These are phyloP conservation scores for Paradendryphiella salina DNA, from an alignment of 2,329 filamentous ascomycete genomes.

Conservation along the genomic window DNA sequence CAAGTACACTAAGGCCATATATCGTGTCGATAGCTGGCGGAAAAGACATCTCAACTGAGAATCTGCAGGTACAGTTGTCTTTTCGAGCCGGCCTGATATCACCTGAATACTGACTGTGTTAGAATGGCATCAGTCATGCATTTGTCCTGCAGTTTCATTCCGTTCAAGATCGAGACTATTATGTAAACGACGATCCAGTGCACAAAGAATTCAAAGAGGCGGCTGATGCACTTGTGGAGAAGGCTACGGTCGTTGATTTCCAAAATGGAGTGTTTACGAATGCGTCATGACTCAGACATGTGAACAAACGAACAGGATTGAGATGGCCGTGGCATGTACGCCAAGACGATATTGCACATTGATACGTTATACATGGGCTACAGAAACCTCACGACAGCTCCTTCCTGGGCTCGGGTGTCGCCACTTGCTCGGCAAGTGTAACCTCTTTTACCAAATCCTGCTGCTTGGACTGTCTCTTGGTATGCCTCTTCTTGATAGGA, in stretches of 20 bases:
- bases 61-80: constrained; percentile 31
- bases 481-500: constrained; percentile 1
- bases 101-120: constrained; percentile 49
- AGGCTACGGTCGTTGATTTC: constrained; percentile 50
- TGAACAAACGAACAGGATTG: too few species aligned
- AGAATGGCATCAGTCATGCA: constrained; percentile 51
- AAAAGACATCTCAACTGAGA: constrained; percentile 41
- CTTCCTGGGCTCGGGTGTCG: neutral
- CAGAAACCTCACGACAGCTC: neutral
- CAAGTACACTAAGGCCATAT: constrained; percentile 31
- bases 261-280: constrained; percentile 38
- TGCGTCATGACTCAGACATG: neutral
- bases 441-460: neutral
- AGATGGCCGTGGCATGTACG: neutral
- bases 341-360: constrained; percentile 4
- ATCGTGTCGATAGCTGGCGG: constrained; percentile 39
- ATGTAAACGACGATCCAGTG: constrained; percentile 48
- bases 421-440: constrained; percentile 1
- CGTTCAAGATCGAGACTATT: constrained; percentile 50
- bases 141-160: constrained; percentile 50
- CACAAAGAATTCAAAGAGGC: constrained; percentile 48
- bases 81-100: constrained; percentile 47
- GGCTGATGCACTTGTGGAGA: constrained; percentile 42
- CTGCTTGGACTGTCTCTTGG: neutral
- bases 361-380: constrained; percentile 12